phyloP scores from a whole-genome alignment of 257 asterid genomes.

The Gentiana dahurica region DNA sequence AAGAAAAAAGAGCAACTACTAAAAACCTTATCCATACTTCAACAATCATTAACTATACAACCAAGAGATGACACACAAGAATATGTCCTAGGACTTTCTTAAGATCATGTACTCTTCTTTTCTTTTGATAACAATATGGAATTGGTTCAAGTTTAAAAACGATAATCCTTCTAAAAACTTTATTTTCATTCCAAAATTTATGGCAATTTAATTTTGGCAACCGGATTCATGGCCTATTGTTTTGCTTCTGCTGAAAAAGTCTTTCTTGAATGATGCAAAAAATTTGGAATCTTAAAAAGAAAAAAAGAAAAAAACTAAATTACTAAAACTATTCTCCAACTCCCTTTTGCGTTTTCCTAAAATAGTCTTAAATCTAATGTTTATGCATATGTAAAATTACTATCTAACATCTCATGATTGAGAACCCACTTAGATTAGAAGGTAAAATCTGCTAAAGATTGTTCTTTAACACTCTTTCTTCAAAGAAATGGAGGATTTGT shows the following conservation, averaged over 20 bases:
- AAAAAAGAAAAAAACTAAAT: not conserved
- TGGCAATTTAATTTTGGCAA: not conserved
- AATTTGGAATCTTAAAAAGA: constrained; percentile 6
- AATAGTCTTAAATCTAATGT: not conserved
- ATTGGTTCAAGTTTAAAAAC: not conserved
- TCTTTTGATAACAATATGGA: too few species aligned
- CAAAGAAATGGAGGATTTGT: constrained; percentile 40
- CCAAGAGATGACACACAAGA: too few species aligned
- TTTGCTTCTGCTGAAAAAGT: constrained; percentile 11
- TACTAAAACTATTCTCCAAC: not conserved
- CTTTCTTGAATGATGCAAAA: constrained; percentile 5
- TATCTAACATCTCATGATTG: too few species aligned
- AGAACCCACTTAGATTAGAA: not conserved
- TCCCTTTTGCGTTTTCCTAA: not conserved
- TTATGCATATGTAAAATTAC: too few species aligned
- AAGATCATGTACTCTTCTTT: too few species aligned
- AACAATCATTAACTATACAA: too few species aligned
- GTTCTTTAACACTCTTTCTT: not conserved
- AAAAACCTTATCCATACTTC: too few species aligned
- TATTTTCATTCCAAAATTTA: not conserved
- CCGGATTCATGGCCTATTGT: constrained; percentile 1
- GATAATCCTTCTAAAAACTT: too few species aligned
- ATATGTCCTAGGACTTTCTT: too few species aligned
- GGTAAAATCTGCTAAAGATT: not conserved
- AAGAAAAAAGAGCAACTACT: too few species aligned